Evolutionary conservation across 176 grass and related monocot genomes (phyloP), one percentile per base, ranked within the genome.

Genomic region (Oryza coarctata): DNA sequence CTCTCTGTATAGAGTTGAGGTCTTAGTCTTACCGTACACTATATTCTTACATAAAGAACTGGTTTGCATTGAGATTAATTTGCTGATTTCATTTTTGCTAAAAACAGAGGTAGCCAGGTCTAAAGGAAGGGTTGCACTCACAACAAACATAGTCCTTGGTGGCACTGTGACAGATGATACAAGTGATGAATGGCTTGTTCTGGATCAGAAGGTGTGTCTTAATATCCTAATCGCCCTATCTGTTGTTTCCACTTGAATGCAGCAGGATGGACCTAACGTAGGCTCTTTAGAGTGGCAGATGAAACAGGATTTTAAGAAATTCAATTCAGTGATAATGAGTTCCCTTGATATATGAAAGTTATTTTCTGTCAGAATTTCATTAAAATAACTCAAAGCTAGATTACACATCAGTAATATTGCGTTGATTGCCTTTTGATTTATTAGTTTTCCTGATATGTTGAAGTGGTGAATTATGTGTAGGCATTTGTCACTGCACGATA

Each of bases 121-220:
- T 60, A 92, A 98, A 91, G 95, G 95, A 86, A 87, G 95, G 65
- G 90, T 93, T 75, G 92, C 95, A 62, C 95, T 91, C 73, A 98
- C 95, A 36, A 93, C 92, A 79, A 98, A 98, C 91, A 83, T 98
- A 70, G 88, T 98, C 38, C 91, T 98, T 71, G 95, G 95, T 73
- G 95, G 95, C 79, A 98, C 90, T 65, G 90, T 98, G 75, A 84
- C 83, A 0, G 80, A 93, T 84, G 95, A 98, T 94, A 82, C 86
- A 79, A 81, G 92, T 9, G 85, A 93, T 75, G 92, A 98, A 86
- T 98, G 95, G 95, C 85, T 98, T 83, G 80, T 68, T 84, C 87
- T 98, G 60, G 92, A 98, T 89, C 91, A 98, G 86, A 94, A 98
- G 92, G 92, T 98, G 67, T 81, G 12, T 76, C 50, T 80, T 23